phyloP scores from a whole-genome alignment of 2,329 filamentous ascomycete species.

The Sclerotinia glacialis region DNA sequence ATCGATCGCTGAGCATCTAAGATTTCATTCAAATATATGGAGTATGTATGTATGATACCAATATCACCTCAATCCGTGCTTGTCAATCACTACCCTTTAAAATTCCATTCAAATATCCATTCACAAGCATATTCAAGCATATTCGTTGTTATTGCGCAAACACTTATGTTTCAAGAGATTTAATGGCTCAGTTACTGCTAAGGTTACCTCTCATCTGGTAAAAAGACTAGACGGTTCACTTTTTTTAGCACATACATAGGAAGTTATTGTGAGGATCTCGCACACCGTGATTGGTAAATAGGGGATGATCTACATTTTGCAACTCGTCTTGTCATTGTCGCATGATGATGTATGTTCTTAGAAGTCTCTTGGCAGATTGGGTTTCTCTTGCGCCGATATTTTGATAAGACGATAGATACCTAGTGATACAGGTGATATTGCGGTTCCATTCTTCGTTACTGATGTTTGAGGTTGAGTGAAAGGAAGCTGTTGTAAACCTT shows the following conservation, averaged over 20 bases:
- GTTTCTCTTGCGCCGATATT: neutral
- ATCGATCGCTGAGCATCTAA: neutral
- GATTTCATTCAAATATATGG: neutral
- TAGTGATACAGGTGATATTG: neutral
- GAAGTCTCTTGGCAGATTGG: neutral
- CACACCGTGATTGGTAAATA: constrained; percentile 14
- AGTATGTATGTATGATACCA: no score
- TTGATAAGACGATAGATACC: constrained; percentile 5
- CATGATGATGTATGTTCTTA: constrained; percentile 1
- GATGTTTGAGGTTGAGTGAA: neutral
- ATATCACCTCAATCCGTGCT: no score
- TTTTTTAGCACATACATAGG: neutral
- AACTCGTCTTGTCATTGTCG: constrained; percentile 9
- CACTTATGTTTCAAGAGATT: neutral
- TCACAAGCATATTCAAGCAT: constrained; percentile 1
- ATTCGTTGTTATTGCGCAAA: neutral
- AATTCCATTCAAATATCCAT: neutral
- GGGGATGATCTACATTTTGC: constrained; percentile 11
- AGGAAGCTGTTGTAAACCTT: neutral
- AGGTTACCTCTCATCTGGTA: neutral
- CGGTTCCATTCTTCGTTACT: neutral
- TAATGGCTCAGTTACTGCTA: neutral
- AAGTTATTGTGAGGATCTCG: neutral
- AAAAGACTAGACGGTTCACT: neutral
- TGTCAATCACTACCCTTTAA: neutral